Evolutionary conservation across 495 filamentous ascomycete species (phyloP).

Genomic region (Penicillium odoratum): DNA sequence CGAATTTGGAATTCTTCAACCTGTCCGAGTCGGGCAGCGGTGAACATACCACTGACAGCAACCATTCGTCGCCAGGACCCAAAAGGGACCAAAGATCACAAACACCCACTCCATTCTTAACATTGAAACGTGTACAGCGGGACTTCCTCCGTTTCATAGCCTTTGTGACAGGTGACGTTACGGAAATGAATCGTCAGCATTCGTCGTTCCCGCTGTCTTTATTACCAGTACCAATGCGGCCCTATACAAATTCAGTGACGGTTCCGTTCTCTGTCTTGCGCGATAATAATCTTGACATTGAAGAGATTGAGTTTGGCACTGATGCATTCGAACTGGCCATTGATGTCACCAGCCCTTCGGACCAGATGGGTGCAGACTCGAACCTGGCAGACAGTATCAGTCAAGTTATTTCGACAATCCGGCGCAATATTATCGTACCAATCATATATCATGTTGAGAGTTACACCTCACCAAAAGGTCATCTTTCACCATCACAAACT

Average conservation of each 20-base stretch:
- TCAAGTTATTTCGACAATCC: conserved; percentile 56
- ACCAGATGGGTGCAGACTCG: conserved; percentile 36
- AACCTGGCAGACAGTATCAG: conserved; percentile 49
- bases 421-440: conserved; percentile 63
- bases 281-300: conserved; percentile 56
- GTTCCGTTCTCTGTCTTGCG: conserved; percentile 62
- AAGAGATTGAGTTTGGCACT: conserved; percentile 61
- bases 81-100: conserved; percentile 40
- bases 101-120: conserved; percentile 56
- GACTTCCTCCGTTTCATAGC: conserved; percentile 71
- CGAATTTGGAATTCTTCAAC: conserved; percentile 80
- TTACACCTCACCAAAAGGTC: conserved; percentile 22
- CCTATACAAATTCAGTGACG: conserved; percentile 60
- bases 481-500: conserved; percentile 21
- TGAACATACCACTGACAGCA: conserved; percentile 27
- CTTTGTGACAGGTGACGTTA: conserved; percentile 56
- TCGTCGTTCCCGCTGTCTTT: conserved; percentile 69
- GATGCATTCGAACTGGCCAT: conserved; percentile 71
- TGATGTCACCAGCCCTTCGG: conserved; percentile 43
- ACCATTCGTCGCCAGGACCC: conserved; percentile 31
- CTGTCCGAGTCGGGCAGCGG: conserved; percentile 39
- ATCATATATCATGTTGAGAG: conserved; percentile 49
- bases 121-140: conserved; percentile 65
- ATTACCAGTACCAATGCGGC: conserved; percentile 60
- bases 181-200: conserved; percentile 55